Evolutionary conservation across 805 yeast genomes (phyloP), one percentile per base, ranked within the genome.

Genomic region (Wickerhamiella occidentalis): DNA sequence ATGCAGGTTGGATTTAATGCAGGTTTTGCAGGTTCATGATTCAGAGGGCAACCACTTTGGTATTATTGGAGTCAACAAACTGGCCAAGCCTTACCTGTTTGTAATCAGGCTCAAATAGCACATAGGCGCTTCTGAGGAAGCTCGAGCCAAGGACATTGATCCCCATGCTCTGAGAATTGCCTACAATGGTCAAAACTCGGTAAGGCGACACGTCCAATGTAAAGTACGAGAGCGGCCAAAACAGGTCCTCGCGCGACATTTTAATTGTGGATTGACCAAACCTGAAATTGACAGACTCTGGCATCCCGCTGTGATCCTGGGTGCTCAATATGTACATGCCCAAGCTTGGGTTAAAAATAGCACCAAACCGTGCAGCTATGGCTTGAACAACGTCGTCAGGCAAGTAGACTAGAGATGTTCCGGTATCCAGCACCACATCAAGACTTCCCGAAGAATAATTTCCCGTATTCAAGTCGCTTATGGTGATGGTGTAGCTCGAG

Each of bases 91-190:
- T 74, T 21, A 79, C 67, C 55, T 72, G 68, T 30, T 61, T 61
- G 49, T 67, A 70, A 15, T 76, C 83, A 47, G 78, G 64, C 59
- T 80, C 80, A 59, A 72, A 77, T 15, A 78, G 78, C 17, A 74
- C 68, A 57, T 79, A 80, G 2, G 78, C 77, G 45, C 70, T 69
- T 50, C 80, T 67, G 52, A 80, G 63, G 55, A 79, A 71, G 51
- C 71, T 71, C 56, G 77, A 82, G 15, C 85, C 85, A 25, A 80
- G 65, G 46, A 76, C 66, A 40, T 37, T 70, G 50, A 54, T 52
- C 65, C 61, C 64, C 54, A 59, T 45, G 9, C 63, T 54, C 35
- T 55, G 56, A 7, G 53, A 49, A 47, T 55, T 60, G 9, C 62
- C 52, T 47, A 61, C 50, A 6, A 61, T 45, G 1, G 65, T 59